Base-by-base conservation (phyloP, 116 monocot species). In the Dioscorea cayenensis region DNA sequence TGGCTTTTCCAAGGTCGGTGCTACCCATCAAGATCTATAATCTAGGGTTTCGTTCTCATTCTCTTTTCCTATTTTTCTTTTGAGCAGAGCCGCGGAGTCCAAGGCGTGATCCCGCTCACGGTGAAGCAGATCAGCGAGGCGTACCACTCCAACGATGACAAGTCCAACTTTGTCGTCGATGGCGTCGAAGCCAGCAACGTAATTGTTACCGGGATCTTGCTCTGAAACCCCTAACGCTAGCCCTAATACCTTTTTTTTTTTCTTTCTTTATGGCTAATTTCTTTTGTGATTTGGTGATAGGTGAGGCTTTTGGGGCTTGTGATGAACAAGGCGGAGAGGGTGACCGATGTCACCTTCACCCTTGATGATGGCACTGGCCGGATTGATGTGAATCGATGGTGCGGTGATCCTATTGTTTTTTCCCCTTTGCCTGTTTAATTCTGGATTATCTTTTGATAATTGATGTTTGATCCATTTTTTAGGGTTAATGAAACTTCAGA, bases 41-140 rank as follows among this genome's bases (percentile, higher is more conserved):
- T 11, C 28, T 37, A 64, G 21, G 23, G 11, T 61, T 58, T 36
- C 59, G 49, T 10, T 16, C 43, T 50, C 51, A 23, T 11, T 11
- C 51, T 60, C 60, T 73, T 36, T 32, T 64, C 25, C 5, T 48
- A 66, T 36, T 60, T 19, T 58, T 61, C 3, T 8, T 25, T 19
- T 67, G 36, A 51, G 7, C 75, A 96, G 96, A 82, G 43, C 66
- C 88, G 92, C 18, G 80, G 68, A 8, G 23, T 77, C 16, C 92
- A 84, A 65, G 77, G 77, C 16, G 65, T 88, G 32, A 77, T 89
- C 20, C 86, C 97, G 65, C 74, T 97, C 2, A 97, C 90, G 7
- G 89, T 97, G 82, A 93, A 97, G 83, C 97, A 97, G 80, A 90
- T 97, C 67, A 86, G 83, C 65, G 90, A 93, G 28, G 90, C 97